A percentile compares a stretch with the other conserved stretches of the same genome.
Conservation (phyloP, 495 filamentous ascomycete genomes). For the Glutinoglossum americanum region DNA sequence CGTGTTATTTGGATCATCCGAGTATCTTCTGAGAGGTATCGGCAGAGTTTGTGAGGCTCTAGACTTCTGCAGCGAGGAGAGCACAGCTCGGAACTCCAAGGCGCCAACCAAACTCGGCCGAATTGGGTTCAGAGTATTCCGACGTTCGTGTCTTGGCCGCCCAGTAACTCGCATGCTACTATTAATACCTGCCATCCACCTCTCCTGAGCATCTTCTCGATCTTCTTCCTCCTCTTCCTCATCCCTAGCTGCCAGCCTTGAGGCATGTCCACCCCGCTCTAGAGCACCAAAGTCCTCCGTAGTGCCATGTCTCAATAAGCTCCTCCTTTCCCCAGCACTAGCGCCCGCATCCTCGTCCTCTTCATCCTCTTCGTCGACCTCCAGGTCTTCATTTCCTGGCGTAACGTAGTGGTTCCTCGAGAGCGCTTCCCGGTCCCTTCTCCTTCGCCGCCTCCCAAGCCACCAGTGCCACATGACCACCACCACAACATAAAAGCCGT, state of each 20-base stretch:
- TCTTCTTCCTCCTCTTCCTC: slow-evolving; percentile 51
- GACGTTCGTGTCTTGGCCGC: slow-evolving; percentile 36
- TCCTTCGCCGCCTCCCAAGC: slow-evolving; percentile 33
- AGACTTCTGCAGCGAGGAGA: slow-evolving; percentile 60
- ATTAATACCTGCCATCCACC: slow-evolving; percentile 57
- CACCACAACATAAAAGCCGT: slow-evolving; percentile 70
- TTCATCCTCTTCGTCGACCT: slow-evolving; percentile 42
- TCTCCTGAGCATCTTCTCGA: slow-evolving; percentile 31
- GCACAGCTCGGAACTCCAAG: slow-evolving; percentile 77
- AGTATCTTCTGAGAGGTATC: slow-evolving; percentile 49
- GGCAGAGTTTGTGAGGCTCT: slow-evolving; percentile 46
- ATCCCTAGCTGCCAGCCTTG: not conserved
- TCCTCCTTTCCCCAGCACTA: slow-evolving; percentile 25
- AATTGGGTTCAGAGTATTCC: slow-evolving; percentile 62
- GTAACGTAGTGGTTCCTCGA: slow-evolving; percentile 53
- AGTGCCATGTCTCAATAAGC: slow-evolving; percentile 27
- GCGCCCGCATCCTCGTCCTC: slow-evolving; percentile 35
- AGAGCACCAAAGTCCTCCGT: slow-evolving; percentile 49
- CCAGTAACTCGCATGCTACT: slow-evolving; percentile 83
- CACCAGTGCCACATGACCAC: slow-evolving; percentile 92
- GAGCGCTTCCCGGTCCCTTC: slow-evolving; percentile 37
- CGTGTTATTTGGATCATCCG: slow-evolving; percentile 28
- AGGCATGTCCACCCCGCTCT: slow-evolving; percentile 28
- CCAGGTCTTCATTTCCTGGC: slow-evolving; percentile 42
- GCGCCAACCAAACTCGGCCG: slow-evolving; percentile 84